Percentiles rank a stretch among this genome's conserved stretches.
Evolutionary conservation across 2,329 filamentous ascomycete species (phyloP).

Genomic region (Daldinia eschscholtzii): DNA sequence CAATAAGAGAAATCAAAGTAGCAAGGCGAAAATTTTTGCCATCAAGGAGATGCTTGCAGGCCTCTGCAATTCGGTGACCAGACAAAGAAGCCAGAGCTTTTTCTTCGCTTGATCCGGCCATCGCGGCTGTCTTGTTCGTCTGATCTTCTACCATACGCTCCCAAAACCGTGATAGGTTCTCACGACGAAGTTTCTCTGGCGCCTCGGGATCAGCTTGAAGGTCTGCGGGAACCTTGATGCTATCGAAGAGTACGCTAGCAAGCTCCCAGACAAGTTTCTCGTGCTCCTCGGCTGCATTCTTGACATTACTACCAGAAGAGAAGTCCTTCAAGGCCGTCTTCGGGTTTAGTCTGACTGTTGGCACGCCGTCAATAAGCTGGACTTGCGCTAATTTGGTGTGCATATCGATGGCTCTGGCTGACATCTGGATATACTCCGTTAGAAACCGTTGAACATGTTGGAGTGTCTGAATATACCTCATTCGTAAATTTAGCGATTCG

Average conservation of each 20-base stretch:
- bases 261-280: slow-evolving; percentile 88
- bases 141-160: slow-evolving; percentile 73
- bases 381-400: slow-evolving; percentile 70
- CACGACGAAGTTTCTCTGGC: slow-evolving; percentile 63
- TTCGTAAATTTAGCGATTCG: slow-evolving; percentile 73
- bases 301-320: slow-evolving; percentile 53
- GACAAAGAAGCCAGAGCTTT: slow-evolving; percentile 86
- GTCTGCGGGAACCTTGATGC: slow-evolving; percentile 62
- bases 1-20: slow-evolving; percentile 85
- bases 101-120: slow-evolving; percentile 78
- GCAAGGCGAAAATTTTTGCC: slow-evolving; percentile 86
- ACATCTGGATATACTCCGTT: slow-evolving; percentile 58
- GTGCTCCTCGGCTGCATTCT: slow-evolving; percentile 63
- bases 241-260: slow-evolving; percentile 87
- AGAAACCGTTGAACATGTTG: slow-evolving; percentile 39
- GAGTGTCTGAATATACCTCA: slow-evolving; percentile 57
- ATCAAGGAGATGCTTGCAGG: slow-evolving; percentile 82
- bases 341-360: slow-evolving; percentile 65
- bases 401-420: slow-evolving; percentile 65
- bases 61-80: slow-evolving; percentile 82
- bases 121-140: slow-evolving; percentile 66
- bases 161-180: slow-evolving; percentile 76
- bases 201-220: slow-evolving; percentile 54
- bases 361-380: slow-evolving; percentile 67
- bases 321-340: slow-evolving; percentile 64